phyloP scores from a whole-genome alignment of 164 flowering plant species.

The Kingdonia uniflora region DNA sequence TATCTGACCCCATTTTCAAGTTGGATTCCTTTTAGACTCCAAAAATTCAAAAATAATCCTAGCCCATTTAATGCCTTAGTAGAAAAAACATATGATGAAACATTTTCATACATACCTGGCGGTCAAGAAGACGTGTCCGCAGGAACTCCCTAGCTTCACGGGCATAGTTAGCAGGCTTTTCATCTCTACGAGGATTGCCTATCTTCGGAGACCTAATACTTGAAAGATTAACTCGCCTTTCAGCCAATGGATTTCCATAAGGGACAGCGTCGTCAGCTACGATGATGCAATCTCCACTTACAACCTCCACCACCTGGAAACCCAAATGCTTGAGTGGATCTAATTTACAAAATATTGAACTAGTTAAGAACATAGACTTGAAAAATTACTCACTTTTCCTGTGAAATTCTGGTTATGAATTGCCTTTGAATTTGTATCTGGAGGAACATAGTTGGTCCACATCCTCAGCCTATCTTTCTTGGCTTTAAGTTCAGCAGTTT shows the following conservation, averaged over 20 bases:
- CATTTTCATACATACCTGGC: slow-evolving; percentile 38
- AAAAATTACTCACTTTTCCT: slow-evolving; percentile 52
- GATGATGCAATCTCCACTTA: slow-evolving; percentile 88
- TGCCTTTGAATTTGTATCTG: slow-evolving; percentile 80
- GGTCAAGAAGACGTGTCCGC: slow-evolving; percentile 74
- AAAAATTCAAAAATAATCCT: no score
- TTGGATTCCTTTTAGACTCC: no score
- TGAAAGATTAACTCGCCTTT: slow-evolving; percentile 85
- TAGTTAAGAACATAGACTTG: not conserved
- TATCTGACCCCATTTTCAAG: no score
- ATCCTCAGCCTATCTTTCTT: slow-evolving; percentile 65
- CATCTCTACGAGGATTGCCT: slow-evolving; percentile 85
- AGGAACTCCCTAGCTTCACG: slow-evolving; percentile 90
- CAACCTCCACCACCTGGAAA: slow-evolving; percentile 91
- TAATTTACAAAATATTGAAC: no score
- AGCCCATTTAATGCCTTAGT: no score
- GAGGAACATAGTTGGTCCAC: slow-evolving; percentile 91
- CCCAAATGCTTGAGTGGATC: not conserved
- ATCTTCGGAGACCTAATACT: slow-evolving; percentile 87
- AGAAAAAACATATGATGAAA: not conserved
- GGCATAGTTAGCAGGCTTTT: slow-evolving; percentile 79
- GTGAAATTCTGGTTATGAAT: slow-evolving; percentile 87
- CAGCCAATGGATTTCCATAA: slow-evolving; percentile 83
- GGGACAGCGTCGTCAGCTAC: slow-evolving; percentile 92
- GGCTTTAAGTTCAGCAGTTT: slow-evolving; percentile 76